These are phyloP conservation scores for Cryptococcus sp. DNA, from an alignment of 1,284 basidiomycete genomes.

Conservation along the genomic window DNA sequence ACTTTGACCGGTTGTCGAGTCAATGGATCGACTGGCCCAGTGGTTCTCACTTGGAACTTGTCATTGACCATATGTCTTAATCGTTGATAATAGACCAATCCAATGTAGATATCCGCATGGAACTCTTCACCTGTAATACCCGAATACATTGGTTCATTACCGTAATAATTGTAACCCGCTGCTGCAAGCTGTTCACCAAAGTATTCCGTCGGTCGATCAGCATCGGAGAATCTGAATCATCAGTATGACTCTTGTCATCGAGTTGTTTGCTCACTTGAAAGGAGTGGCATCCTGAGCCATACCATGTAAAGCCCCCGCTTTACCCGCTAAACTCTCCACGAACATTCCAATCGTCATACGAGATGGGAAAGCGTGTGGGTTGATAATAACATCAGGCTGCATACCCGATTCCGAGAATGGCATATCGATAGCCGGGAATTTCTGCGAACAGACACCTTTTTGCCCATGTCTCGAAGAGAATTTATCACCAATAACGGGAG, in stretches of 20 bases:
- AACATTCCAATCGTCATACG: conserved; percentile 99
- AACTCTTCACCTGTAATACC: conserved; percentile 99
- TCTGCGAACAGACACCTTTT: conserved; percentile 99
- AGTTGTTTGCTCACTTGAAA: conserved; percentile 65
- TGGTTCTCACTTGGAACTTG: conserved; percentile 99
- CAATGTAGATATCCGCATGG: conserved; percentile 96
- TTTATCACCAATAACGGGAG: conserved; percentile 98
- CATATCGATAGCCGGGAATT: conserved; percentile 98
- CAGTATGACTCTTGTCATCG: conserved; percentile 7
- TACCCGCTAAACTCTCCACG: conserved; percentile 98
- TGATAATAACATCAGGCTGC: conserved; percentile 99
- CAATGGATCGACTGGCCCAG: conserved; percentile 90
- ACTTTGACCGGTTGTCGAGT: conserved; percentile 98
- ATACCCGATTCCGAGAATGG: conserved; percentile 98
- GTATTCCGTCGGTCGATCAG: conserved; percentile 92
- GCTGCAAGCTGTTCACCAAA: conserved; percentile 92
- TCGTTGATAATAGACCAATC: conserved; percentile 97
- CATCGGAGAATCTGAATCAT: conserved; percentile 76
- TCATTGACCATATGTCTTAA: conserved; percentile 99
- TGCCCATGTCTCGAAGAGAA: conserved; percentile 99
- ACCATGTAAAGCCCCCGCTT: conserved; percentile 97
- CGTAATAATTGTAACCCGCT: conserved; percentile 97
- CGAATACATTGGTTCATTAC: conserved; percentile 99
- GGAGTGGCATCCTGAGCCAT: conserved; percentile 97
- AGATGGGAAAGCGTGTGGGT: conserved; percentile 98